Base-by-base conservation (phyloP, 1,139 yeast genomes). In the Barnettozyma hawaiiensis region DNA sequence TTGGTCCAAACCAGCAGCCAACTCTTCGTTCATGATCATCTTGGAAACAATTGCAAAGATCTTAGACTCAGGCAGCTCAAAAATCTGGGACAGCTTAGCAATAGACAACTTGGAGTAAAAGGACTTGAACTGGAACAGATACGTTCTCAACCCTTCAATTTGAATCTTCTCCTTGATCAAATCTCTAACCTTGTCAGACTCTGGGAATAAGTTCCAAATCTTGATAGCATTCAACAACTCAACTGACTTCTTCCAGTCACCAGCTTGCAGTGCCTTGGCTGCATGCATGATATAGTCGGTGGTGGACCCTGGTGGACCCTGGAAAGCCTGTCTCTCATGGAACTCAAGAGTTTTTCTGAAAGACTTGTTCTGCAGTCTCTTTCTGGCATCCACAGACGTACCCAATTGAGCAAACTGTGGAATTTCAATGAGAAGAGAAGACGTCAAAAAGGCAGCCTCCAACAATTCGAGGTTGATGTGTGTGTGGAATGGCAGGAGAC, bases 241-340 rank as follows among this genome's bases (percentile, higher is more conserved):
- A 55, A 81, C 76, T 35, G 96, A 83, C 57, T 76, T 73, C 48
- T 74, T 67, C 98, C 98, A 92, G 62, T 92, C 87, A 54, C 97
- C 97, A 56, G 76, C 78, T 63, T 86, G 85, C 65, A 94, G 78
- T 36, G 89, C 81, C 66, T 82, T 82, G 36, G 97, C 94, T 41
- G 97, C 96, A 64, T 86, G 90, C 73, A 92, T 82, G 57, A 92
- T 83, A 66, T 79, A 89, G 65, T 92, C 99, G 61, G 95, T 84
- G 42, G 95, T 85, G 65, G 92, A 86, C 69, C 92, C 98, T 45
- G 97, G 97, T 35, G 98, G 98, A 31, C 98, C 98, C 52, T 90
- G 87, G 72, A 92, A 92, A 49, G 84, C 85, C 65, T 92, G 96
- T 65, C 94, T 84, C 63, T 90, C 96, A 61, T 86, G 90, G 70